phyloP scores from a whole-genome alignment of 2,329 filamentous ascomycete genomes.

The Elsinoe necatrix region DNA sequence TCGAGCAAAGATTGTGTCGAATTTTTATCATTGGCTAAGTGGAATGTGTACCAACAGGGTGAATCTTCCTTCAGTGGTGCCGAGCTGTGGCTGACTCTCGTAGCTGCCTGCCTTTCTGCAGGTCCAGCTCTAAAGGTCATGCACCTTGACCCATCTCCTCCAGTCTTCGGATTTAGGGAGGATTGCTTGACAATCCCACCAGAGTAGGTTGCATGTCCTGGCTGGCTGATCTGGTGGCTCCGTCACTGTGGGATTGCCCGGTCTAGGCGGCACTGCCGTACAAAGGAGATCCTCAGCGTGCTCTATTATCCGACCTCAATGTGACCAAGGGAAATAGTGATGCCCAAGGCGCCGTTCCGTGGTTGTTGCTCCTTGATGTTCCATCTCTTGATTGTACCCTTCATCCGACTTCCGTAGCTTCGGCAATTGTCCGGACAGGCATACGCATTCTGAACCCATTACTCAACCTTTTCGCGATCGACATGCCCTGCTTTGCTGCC shows the following conservation, averaged over 20 bases:
- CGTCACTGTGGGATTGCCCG: neutral
- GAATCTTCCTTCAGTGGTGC: neutral
- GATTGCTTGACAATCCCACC: neutral
- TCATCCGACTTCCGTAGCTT: conserved; percentile 1
- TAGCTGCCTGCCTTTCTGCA: neutral
- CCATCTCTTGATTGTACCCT: neutral
- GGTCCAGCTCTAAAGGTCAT: neutral
- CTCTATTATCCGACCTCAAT: neutral
- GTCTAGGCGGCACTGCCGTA: neutral
- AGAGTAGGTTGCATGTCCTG: neutral
- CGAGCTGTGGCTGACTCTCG: neutral
- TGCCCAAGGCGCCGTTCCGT: conserved; percentile 1
- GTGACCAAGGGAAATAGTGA: neutral
- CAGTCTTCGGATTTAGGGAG: neutral
- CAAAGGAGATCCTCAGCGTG: neutral
- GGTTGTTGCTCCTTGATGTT: neutral
- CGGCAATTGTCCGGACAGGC: conserved; percentile 18
- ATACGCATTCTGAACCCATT: conserved; percentile 28
- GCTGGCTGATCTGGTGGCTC: neutral
- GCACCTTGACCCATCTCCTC: neutral
- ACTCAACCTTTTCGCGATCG: conserved; percentile 21
- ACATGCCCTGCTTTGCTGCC: conserved; percentile 25
- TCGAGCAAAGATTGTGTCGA: neutral
- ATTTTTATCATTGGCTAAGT: conserved; percentile 3
- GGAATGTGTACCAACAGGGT: neutral